These are phyloP conservation scores for Leptographium lundbergii DNA, from an alignment of 2,329 filamentous ascomycete genomes.

Conservation along the genomic window DNA sequence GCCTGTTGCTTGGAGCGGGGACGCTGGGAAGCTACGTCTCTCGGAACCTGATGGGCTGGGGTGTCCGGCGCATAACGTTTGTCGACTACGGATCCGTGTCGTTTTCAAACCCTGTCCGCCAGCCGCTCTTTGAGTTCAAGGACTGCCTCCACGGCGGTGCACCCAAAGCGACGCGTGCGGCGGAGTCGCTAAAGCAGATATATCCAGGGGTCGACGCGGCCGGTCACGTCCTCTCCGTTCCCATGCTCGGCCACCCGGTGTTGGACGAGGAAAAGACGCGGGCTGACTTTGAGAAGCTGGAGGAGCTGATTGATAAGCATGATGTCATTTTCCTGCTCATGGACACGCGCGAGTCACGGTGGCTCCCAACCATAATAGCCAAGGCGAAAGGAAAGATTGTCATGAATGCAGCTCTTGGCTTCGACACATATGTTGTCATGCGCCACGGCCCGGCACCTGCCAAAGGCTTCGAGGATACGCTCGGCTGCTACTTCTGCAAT, in stretches of 20 bases:
- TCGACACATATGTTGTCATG: constrained; percentile 97
- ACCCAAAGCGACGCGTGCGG: constrained; percentile 70
- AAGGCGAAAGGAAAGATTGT: constrained; percentile 90
- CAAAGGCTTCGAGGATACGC: constrained; percentile 45
- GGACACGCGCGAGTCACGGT: constrained; percentile 88
- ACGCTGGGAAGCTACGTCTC: constrained; percentile 92
- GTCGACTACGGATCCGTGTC: constrained; percentile 89
- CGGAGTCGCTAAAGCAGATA: constrained; percentile 68
- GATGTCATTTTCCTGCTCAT: constrained; percentile 94
- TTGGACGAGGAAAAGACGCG: constrained; percentile 57
- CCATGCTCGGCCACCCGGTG: constrained; percentile 90
- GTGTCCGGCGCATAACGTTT: constrained; percentile 88
- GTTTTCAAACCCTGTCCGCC: constrained; percentile 91
- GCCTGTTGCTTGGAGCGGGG: constrained; percentile 80
- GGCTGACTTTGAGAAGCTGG: constrained; percentile 62
- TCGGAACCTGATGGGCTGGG: constrained; percentile 87
- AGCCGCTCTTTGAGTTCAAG: constrained; percentile 81
- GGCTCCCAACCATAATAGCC: constrained; percentile 92
- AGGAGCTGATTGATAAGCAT: constrained; percentile 66
- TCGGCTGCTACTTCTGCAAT: constrained; percentile 98
- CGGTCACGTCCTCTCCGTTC: constrained; percentile 74
- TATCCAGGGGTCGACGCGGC: constrained; percentile 79
- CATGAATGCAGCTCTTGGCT: constrained; percentile 90
- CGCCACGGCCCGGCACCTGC: constrained; percentile 63
- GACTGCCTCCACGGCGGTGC: constrained; percentile 80